Base-by-base conservation (phyloP, 306 rosid species). In the Quercus berberidifolia region DNA sequence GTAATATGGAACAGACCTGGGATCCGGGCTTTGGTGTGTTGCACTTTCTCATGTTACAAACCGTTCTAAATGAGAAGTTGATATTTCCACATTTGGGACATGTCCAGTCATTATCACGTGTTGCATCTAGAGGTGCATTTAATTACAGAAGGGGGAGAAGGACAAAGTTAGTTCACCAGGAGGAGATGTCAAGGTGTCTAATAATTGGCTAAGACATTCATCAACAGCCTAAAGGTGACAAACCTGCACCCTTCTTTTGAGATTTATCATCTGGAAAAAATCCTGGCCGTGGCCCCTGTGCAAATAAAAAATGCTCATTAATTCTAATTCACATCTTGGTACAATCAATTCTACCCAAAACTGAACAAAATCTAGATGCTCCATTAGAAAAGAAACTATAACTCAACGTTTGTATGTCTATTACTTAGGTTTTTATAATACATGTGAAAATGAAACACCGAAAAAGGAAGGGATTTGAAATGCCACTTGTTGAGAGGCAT, bases 31-130 rank as follows among this genome's bases (percentile, higher is more conserved):
- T 93, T 52, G 98, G 96, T 13, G 99, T 96, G 85, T 96, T 96
- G 89, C 99, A 93, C 86, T 96, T 96, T 86, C 99, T 91, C 99
- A 96, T 96, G 92, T 96, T 96, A 86, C 99, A 96, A 49, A 96
- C 94, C 18, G 85, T 88, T 89, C 99, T 86, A 80, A 93, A 96
- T 63, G 99, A 93, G 78, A 96, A 96, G 87, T 96, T 96, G 84
- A 96, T 88, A 64, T 96, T 96, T 79, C 99, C 99, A 83, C 99
- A 96, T 82, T 96, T 91, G 62, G 99, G 99, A 84, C 99, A 96
- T 31, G 94, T 81, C 99, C 99, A 96, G 84, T 96, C 99, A 87
- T 93, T 96, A 86, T 96, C 98, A 35, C 97, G 99, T 75, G 97
- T 88, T 69, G 92, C 85, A 85, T 89, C 99, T 93, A 62, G 62